Conservation (phyloP, 148 eudicot genomes). For the Rhododendron williamsianum region DNA sequence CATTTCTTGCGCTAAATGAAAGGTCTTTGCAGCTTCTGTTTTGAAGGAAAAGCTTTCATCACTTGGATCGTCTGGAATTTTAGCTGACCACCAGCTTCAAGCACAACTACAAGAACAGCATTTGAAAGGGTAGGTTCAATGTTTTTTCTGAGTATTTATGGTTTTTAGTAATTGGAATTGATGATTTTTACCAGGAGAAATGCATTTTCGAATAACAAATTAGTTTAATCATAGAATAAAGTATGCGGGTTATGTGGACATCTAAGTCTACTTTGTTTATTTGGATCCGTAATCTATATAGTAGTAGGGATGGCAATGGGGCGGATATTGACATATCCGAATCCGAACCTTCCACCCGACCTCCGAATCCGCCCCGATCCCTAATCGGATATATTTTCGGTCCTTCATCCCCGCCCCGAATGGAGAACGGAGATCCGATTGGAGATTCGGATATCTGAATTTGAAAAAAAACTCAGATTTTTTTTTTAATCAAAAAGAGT, state of each 20-base stretch:
- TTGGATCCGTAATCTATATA: neutral
- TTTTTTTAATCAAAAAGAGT: too few relatives aligned
- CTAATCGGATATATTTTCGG: too few relatives aligned
- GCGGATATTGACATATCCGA: too few relatives aligned
- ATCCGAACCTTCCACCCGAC: too few relatives aligned
- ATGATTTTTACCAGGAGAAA: neutral
- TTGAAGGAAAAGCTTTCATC: slow-evolving; percentile 94
- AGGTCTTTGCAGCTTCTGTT: slow-evolving; percentile 71
- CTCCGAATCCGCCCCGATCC: too few relatives aligned
- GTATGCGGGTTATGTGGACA: neutral
- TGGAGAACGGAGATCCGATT: too few relatives aligned
- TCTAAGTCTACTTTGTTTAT: neutral
- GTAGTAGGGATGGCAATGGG: too few relatives aligned
- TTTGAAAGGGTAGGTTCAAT: slow-evolving; percentile 76
- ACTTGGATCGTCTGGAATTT: slow-evolving; percentile 89
- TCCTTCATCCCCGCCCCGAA: too few relatives aligned
- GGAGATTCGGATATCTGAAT: too few relatives aligned
- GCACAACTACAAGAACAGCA: slow-evolving; percentile 94
- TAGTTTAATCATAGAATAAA: neutral
- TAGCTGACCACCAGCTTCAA: slow-evolving; percentile 98
- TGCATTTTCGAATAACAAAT: neutral
- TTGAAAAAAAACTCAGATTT: too few relatives aligned
- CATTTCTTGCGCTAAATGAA: slow-evolving; percentile 7
- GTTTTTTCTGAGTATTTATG: neutral
- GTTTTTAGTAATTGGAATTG: neutral